Evolutionary conservation across 2,329 filamentous ascomycete species (phyloP), one percentile per base, ranked within the genome.

Genomic region (Xylariaceae sp.): DNA sequence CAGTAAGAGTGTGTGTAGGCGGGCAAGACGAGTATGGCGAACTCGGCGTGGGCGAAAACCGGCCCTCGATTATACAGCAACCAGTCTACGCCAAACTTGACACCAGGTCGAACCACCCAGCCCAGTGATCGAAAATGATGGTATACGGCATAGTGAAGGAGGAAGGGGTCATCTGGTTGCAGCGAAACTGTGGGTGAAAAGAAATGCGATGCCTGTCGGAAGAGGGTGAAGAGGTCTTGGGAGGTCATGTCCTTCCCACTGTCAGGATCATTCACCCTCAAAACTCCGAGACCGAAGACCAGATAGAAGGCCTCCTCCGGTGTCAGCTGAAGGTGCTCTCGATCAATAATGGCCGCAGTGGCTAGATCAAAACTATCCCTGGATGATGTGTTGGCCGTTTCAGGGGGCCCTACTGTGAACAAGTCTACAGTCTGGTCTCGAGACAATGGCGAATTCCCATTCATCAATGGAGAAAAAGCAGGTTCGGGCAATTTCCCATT

Each of bases 121-220:
- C 93, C 93, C 0, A 97, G 73, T 0, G 89, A 95, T 29, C 93
- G 85, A 67, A 95, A 98, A 62, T 98, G 91, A 60, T 98, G 93
- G 62, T 95, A 98, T 15, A 88, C 88, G 11, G 81, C 82, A 57
- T 97, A 98, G 43, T 88, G 83, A 1, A 95, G 63, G 16, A 97
- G 69, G 63, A 98, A 98, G 0, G 80, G 76, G 55, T 95, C 87
- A 61, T 95, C 89, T 0, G 89, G 81, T 13, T 76, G 71, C 3
- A 89, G 71, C 9, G 64, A 52, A 1, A 62, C 53, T 3, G 57
- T 50, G 9, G 70, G 69, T 8, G 83, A 74, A 7, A 86, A 85
- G 39, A 85, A 86, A 53, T 81, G 81, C 0, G 85, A 89, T 52
- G 83, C 68, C 38, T 76, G 78, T 26, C 87, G 79, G 54, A 86